Base-by-base conservation (phyloP, 1,284 basidiomycete species). In the Irpex rosettiformis region DNA sequence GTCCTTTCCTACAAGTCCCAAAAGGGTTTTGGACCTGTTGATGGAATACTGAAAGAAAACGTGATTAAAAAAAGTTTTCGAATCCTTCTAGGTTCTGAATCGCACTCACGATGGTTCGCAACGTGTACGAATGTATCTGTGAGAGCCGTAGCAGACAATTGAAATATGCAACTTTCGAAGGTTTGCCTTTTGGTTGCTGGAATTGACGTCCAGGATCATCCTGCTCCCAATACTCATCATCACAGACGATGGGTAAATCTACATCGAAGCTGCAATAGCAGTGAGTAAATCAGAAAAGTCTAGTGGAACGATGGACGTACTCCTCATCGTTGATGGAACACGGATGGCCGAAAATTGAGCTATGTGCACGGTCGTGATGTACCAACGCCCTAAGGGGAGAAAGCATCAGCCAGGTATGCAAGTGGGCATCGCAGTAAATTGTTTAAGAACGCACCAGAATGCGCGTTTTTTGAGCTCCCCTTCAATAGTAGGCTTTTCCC, bases 281-380 rank as follows among this genome's bases (percentile, higher is more conserved):
- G 33, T 37, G 11, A 37, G 33, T 37, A 16, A 11, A 56, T 52
- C 37, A n/a, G 28, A 16, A 3, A 10, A 30, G 16, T 16, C 11
- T 37, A 16, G 10, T 37, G 3, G 33, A 16, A 3, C 11, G 16
- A 10, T 10, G 10, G 8, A 57, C 83, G 8, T 63, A 89, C 88
- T 93, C 91, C 68, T 92, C 89, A 61, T 93, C 89, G 58, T 91
- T 86, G 48, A 93, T 84, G 1, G 87, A 87, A 67, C 88, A 86
- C 0, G 90, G 88, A 37, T 16, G 33, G 10, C 33, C 33, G 16
- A 37, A 37, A 11, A 37, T 37, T 37, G 33, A 37, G 16, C 33
- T 37, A 16, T 37, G 33, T 16, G 33, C 10, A 37, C 33, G 33
- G 33, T 37, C 33, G 5, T 37, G 33, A 8, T 37, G 33, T 37